Evolutionary conservation across 2,329 filamentous ascomycete species (phyloP), one percentile per base, ranked within the genome.

Genomic region (Uncinocarpus reesii): DNA sequence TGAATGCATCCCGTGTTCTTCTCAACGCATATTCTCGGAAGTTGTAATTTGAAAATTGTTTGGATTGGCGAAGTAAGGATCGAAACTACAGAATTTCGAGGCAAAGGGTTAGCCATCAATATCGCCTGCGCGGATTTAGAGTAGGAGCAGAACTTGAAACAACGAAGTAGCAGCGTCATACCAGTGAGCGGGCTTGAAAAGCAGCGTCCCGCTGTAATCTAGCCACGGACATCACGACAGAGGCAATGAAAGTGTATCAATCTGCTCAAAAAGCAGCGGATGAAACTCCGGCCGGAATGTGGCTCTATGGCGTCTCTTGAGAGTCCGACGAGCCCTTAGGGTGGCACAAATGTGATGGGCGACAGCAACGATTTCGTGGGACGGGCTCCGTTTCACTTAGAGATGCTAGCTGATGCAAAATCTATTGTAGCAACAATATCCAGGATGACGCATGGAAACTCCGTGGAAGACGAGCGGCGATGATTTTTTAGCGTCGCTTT

Each of bases 11-110:
- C 65, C 78, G 79, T 64, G 92, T 95, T 67, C 90, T 80, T 63
- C 92, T 83, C 69, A 82, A 84, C 47, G 92, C 89, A 69, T 98
- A 98, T 67, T 95, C 90, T 70, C 92, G 81, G 76, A 95, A 98
- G 71, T 96, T 98, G 75, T 96, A 98, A 58, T 84, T 80, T 53
- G 87, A 79, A 68, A 98, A 96, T 62, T 95, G 85, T 53, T 77
- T 76, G 53, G 87, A 81, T 66, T 92, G 84, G 58, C 89, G 84
- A 60, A 96, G 75, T 59, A 98, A 74, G 62, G 90, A 90, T 57
- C 92, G 89, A 70, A 95, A 96, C 89, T 95, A 55, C 10, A 21
- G 15, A 40, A 11, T 5, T 18, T 7, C 18, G 15, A 31, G 24
- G 7, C 28, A 11, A 18, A 26, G 16, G 28, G 32, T 48, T 18